phyloP scores from a whole-genome alignment of 2,329 filamentous ascomycete genomes.

The Phaeosphaeria sp. region DNA sequence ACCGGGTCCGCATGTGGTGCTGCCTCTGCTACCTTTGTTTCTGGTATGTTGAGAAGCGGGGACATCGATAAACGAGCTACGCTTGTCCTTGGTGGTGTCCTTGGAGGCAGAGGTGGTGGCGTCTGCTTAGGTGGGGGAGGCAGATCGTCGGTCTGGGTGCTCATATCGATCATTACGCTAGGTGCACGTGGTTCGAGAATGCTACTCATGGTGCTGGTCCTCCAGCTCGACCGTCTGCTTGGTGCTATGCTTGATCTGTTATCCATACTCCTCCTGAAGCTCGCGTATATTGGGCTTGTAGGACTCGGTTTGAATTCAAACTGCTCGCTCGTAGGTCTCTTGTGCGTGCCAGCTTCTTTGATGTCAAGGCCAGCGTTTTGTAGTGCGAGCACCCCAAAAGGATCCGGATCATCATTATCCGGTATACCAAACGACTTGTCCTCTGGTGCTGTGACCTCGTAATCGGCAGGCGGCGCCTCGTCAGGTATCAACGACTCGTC shows the following conservation, averaged over 20 bases:
- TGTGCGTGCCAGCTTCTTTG: slow-evolving; percentile 81
- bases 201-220: slow-evolving; percentile 71
- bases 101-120: slow-evolving; percentile 33
- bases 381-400: slow-evolving; percentile 88
- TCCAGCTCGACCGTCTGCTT: slow-evolving; percentile 71
- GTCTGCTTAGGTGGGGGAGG: slow-evolving; percentile 29
- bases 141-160: slow-evolving; percentile 25
- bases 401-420: slow-evolving; percentile 81
- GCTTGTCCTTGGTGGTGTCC: slow-evolving; percentile 31
- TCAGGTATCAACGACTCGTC: slow-evolving; percentile 72
- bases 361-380: slow-evolving; percentile 90
- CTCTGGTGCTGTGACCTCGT: slow-evolving; percentile 57
- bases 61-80: slow-evolving; percentile 28
- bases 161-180: slow-evolving; percentile 58
- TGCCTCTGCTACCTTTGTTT: slow-evolving; percentile 32
- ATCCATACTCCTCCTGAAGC: slow-evolving; percentile 72
- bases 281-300: slow-evolving; percentile 72
- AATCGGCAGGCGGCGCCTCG: slow-evolving; percentile 79
- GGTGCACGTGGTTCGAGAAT: slow-evolving; percentile 65
- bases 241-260: slow-evolving; percentile 67
- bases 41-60: slow-evolving; percentile 44
- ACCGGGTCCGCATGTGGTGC: slow-evolving; percentile 14
- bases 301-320: slow-evolving; percentile 84
- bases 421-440: slow-evolving; percentile 76
- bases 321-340: slow-evolving; percentile 75